Evolutionary conservation across 345 rosid species (phyloP).

Genomic region (Mercurialis annua): DNA sequence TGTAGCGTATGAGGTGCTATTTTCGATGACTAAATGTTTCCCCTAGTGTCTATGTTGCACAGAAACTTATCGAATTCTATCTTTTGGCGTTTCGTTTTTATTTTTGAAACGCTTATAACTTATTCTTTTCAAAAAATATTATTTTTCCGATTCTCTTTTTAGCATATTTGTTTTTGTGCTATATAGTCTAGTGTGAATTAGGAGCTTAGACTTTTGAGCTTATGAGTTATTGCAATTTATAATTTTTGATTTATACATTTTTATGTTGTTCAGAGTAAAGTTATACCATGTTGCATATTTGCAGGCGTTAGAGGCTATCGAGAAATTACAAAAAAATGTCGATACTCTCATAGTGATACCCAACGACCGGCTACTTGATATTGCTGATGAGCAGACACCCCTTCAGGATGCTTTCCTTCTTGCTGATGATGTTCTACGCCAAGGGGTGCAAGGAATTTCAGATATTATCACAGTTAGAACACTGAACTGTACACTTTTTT

Average conservation of each 20-base stretch:
- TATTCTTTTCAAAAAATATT: too few species aligned
- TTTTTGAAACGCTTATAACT: too few species aligned
- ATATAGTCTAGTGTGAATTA: not conserved
- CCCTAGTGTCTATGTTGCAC: too few species aligned
- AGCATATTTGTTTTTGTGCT: too few species aligned
- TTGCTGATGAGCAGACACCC: conserved; percentile 96
- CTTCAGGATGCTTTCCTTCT: conserved; percentile 99
- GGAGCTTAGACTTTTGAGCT: not conserved
- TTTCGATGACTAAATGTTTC: not conserved
- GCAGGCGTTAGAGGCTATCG: conserved; percentile 96
- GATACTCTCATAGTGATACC: conserved; percentile 97
- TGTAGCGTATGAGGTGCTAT: not conserved
- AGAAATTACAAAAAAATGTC: conserved; percentile 87
- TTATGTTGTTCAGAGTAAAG: not conserved
- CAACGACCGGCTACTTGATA: conserved; percentile 91
- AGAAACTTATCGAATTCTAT: too few species aligned
- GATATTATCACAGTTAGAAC: conserved; percentile 87
- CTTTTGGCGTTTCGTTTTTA: too few species aligned
- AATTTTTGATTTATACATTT: not conserved
- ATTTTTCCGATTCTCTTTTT: too few species aligned
- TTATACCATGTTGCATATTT: conserved; percentile 11
- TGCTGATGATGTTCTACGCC: conserved; percentile 95
- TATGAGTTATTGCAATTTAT: not conserved
- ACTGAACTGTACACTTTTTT: not conserved
- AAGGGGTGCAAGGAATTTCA: conserved; percentile 99